Evolutionary conservation across 345 rosid species (phyloP).

Genomic region (Limnanthes douglasii): DNA sequence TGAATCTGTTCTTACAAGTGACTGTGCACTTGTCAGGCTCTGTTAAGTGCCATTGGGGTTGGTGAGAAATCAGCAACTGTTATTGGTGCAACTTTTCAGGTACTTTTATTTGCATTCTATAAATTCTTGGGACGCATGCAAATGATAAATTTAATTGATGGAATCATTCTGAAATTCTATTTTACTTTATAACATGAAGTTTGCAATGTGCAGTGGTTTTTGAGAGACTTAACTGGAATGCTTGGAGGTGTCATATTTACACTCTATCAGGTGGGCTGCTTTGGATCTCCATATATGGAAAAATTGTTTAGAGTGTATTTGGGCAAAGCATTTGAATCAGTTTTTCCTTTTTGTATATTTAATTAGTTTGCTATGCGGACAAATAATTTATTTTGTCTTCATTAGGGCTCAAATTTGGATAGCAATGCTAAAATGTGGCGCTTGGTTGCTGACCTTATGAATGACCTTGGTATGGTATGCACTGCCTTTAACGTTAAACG

Average conservation of each 20-base stretch:
- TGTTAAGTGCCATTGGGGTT: conserved; percentile 87
- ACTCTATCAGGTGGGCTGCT: conserved; percentile 55
- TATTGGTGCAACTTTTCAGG: conserved; percentile 95
- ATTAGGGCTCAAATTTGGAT: conserved; percentile 84
- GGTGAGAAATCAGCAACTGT: conserved; percentile 96
- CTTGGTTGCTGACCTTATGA: conserved; percentile 88
- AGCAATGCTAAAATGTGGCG: conserved; percentile 97
- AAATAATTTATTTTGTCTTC: conserved; percentile 5
- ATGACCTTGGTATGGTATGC: conserved; percentile 61
- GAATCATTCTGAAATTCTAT: too few relatives aligned
- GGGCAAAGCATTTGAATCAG: too few relatives aligned
- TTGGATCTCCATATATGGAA: conserved; percentile 7
- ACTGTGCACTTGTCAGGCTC: conserved; percentile 35
- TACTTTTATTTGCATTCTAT: conserved; percentile 7
- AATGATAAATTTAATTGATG: background rate
- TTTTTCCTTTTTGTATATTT: too few relatives aligned
- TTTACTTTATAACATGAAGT: background rate
- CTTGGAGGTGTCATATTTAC: conserved; percentile 88
- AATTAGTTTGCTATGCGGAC: too few relatives aligned
- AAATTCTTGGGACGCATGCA: background rate
- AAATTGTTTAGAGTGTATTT: too few relatives aligned
- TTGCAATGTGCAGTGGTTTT: conserved; percentile 58
- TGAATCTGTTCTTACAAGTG: conserved; percentile 1
- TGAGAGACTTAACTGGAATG: conserved; percentile 97
- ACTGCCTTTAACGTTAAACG: conserved; percentile 1